Base-by-base conservation (phyloP, 2,329 filamentous ascomycete species). In the Sporothrix phasma region DNA sequence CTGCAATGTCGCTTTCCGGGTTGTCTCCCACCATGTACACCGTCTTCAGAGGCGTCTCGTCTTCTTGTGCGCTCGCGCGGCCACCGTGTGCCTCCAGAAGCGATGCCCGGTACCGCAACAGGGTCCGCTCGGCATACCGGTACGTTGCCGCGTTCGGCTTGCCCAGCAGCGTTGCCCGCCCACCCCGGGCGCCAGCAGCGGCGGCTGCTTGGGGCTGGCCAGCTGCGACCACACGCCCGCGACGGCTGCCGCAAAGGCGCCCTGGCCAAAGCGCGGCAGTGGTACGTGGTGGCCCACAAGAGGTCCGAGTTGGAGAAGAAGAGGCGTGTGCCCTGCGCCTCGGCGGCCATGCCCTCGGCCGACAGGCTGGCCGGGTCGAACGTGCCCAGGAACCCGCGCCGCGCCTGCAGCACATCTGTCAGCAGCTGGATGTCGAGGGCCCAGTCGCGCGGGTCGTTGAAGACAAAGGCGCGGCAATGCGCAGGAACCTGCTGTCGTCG, bases 11-110 rank as follows among this genome's bases (percentile, higher is more conserved):
- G 69, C 89, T 94, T 72, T 90, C 90, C 5, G 89, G 89, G 71
- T 93, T 93, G 72, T 93, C 89, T 5, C 94, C 94, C 47, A 97
- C 84, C 93, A 97, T 97, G 76, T 96, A 97, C 11, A 97, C 92
- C 49, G 81, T 83, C 70, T 81, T 80, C 63, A 96, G 75, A n/a
- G 81, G 80, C 22, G 71, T 2, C 75, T 64, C 34, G 70, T 68
- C 62, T 7, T 56, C 31, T 17, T 56, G 51, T 37, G 34, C 34
- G 11, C 11, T 3, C 59, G 51, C 41, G 61, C n/a, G 46, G 5
- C 47, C 24, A 26, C 65, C 65, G 31, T 47, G 34, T 7, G 67
- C 68, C 17, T 74, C 71, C 58, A 85, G 77, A 26, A 84, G 66
- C 17, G 75, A 72, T 24, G 78, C 74, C 22, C 88, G 79, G 72